phyloP scores from a whole-genome alignment of 768 basidiomycete species.

The Amanita polypyramis region DNA sequence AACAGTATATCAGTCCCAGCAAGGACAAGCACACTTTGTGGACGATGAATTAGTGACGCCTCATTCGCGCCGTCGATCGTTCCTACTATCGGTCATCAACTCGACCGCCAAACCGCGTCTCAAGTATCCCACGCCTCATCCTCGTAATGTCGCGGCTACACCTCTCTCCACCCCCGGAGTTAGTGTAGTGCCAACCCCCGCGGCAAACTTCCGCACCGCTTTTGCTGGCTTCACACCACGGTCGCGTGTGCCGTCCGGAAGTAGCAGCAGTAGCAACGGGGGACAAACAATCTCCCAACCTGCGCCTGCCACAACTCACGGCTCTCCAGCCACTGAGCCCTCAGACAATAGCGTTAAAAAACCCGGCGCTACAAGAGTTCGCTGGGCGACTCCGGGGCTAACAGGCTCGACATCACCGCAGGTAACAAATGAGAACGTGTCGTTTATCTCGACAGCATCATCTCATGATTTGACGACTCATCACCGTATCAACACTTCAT shows the following conservation, averaged over 20 bases:
- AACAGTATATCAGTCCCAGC: background rate
- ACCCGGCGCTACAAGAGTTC: background rate
- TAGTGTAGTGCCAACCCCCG: slow-evolving; percentile 20
- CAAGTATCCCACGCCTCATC: slow-evolving; percentile 44
- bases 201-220: slow-evolving; percentile 32
- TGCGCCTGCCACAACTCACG: slow-evolving; percentile 20
- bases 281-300: slow-evolving; percentile 36
- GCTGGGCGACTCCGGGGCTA: slow-evolving; percentile 2
- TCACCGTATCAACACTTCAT: slow-evolving; percentile 75
- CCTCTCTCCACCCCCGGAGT: slow-evolving; percentile 27
- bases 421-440: slow-evolving; percentile 23
- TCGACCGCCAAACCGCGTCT: slow-evolving; percentile 71
- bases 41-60: slow-evolving; percentile 53
- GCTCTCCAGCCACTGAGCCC: slow-evolving; percentile 13
- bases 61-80: slow-evolving; percentile 63
- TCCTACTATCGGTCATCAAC: slow-evolving; percentile 77
- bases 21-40: slow-evolving; percentile 2
- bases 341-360: background rate
- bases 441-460: slow-evolving; percentile 74
- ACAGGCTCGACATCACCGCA: slow-evolving; percentile 10
- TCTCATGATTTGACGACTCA: slow-evolving; percentile 84
- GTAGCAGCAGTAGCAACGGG: slow-evolving; percentile 13
- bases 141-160: slow-evolving; percentile 21
- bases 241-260: slow-evolving; percentile 28
- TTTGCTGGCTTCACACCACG: slow-evolving; percentile 61